Conservation (phyloP, 2,329 filamentous ascomycete species). For the Coniochaeta hoffmannii region DNA sequence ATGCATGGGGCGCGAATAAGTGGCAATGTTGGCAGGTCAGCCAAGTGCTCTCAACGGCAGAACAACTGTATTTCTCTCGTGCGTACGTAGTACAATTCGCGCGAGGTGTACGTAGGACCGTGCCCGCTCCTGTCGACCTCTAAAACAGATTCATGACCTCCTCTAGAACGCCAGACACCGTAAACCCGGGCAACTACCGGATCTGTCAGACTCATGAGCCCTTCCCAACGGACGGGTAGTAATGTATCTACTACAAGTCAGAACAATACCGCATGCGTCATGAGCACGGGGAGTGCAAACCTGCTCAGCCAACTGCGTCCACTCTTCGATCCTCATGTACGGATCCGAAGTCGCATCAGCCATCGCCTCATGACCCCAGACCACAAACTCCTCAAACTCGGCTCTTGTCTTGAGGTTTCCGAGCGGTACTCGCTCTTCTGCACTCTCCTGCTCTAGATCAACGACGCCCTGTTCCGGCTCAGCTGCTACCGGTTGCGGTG, state of each 20-base stretch:
- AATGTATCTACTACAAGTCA: slow-evolving; percentile 24
- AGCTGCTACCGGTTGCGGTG: slow-evolving; percentile 18
- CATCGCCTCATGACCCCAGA: slow-evolving; percentile 76
- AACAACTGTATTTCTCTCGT: too few relatives aligned
- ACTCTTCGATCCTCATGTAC: slow-evolving; percentile 73
- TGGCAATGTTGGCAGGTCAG: too few relatives aligned
- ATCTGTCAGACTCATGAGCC: background rate
- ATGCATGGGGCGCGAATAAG: too few relatives aligned
- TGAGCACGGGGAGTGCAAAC: background rate
- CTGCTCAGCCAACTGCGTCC: slow-evolving; percentile 62
- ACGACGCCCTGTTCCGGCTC: slow-evolving; percentile 28
- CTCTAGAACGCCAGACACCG: background rate
- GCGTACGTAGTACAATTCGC: too few relatives aligned
- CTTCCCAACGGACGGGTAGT: slow-evolving; percentile 15
- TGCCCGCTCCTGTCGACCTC: too few relatives aligned
- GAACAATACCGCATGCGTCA: slow-evolving; percentile 50
- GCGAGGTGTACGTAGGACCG: too few relatives aligned
- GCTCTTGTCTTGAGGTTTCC: slow-evolving; percentile 56
- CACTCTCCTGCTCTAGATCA: slow-evolving; percentile 37
- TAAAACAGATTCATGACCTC: background rate
- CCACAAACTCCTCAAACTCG: slow-evolving; percentile 64
- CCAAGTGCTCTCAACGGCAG: too few relatives aligned
- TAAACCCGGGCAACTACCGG: background rate
- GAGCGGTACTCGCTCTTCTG: slow-evolving; percentile 36
- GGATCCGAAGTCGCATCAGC: slow-evolving; percentile 57